Evolutionary conservation across 1,284 basidiomycete species (phyloP).

Genomic region (Rhodofomes roseus): DNA sequence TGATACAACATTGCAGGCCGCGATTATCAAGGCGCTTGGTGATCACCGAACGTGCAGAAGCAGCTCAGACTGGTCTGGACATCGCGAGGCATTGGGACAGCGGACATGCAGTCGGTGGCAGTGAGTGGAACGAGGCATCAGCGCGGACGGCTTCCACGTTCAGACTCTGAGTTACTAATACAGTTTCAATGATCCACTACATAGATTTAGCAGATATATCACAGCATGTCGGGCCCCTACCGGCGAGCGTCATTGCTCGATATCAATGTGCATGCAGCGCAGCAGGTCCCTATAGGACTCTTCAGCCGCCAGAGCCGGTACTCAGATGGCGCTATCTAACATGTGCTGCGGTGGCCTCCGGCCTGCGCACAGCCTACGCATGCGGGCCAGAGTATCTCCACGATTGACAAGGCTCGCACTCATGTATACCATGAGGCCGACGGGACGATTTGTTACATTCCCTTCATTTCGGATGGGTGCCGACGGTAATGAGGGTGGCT

Average conservation of each 20-base stretch:
- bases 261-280: no score
- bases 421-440: not conserved
- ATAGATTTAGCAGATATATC: not conserved
- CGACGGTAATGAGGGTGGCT: not conserved
- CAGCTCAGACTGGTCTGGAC: slow-evolving; percentile 24
- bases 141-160: not conserved
- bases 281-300: no score
- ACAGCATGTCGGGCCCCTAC: not conserved
- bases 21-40: no score
- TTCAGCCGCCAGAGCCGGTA: no score
- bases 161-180: not conserved
- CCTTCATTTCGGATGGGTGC: slow-evolving; percentile 1
- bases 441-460: not conserved
- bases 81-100: slow-evolving; percentile 20
- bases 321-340: no score
- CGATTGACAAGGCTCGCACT: not conserved
- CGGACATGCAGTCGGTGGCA: slow-evolving; percentile 1
- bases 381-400: not conserved
- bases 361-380: not conserved
- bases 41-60: slow-evolving; percentile 18
- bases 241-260: not conserved
- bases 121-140: not conserved
- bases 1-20: no score
- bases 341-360: no score
- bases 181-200: not conserved